phyloP scores from a whole-genome alignment of 192 early-diverging fungal species.

The Entrophospora sp. region DNA sequence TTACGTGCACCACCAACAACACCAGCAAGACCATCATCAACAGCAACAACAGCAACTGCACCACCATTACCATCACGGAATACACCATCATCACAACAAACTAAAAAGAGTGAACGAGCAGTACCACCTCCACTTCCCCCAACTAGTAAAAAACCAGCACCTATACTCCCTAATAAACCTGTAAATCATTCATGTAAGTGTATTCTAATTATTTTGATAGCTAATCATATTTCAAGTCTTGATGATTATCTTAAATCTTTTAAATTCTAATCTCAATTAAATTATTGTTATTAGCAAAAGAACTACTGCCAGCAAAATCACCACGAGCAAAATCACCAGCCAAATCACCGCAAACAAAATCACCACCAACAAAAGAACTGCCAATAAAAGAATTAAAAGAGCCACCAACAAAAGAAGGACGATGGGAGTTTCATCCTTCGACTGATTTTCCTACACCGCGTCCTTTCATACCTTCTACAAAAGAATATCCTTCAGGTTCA shows the following conservation, averaged over 20 bases:
- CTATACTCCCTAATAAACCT: background rate
- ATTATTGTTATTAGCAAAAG: background rate
- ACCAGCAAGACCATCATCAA: background rate
- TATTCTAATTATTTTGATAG: too few species aligned
- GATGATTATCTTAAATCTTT: background rate
- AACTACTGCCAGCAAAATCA: background rate
- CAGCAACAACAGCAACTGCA: slow-evolving; percentile 14
- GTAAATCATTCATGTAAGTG: too few species aligned
- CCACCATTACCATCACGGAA: slow-evolving; percentile 23
- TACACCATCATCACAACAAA: slow-evolving; percentile 16
- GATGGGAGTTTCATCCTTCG: slow-evolving; percentile 31
- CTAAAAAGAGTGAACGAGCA: slow-evolving; percentile 17
- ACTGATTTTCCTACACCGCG: slow-evolving; percentile 30
- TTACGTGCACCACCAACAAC: background rate
- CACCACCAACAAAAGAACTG: too few species aligned
- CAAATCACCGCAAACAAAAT: slow-evolving; percentile 20
- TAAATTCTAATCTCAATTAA: background rate
- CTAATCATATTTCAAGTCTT: too few species aligned
- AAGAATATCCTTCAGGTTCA: slow-evolving; percentile 31
- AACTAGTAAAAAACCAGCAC: background rate
- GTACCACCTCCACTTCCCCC: slow-evolving; percentile 17
- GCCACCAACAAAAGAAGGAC: slow-evolving; percentile 34
- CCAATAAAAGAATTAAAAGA: too few species aligned
- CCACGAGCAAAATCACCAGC: slow-evolving; percentile 13
- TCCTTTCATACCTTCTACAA: slow-evolving; percentile 13